Base-by-base conservation (phyloP, 164 flowering plant genomes). In the Nymphaea thermarum region DNA sequence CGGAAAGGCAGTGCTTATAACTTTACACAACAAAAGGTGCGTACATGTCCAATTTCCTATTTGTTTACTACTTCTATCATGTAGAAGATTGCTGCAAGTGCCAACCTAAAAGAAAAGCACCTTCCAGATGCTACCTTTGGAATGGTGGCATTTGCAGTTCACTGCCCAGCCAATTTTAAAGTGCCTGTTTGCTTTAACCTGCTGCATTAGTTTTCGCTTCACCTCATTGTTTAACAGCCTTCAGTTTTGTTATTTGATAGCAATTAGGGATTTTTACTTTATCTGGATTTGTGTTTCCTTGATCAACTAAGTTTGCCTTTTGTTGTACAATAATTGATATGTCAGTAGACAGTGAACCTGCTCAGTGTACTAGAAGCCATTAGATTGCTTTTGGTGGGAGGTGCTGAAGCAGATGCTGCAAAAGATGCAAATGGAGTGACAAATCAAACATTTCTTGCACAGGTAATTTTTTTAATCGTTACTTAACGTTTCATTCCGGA, bases 11-110 rank as follows among this genome's bases (percentile, higher is more conserved):
- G 78, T 71, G 74, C 84, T 60, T 91, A 84, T 71, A 90, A 78
- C 66, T 95, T 95, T 76, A 91, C 96, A 57, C 92, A 92, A 72
- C 98, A 95, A 77, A 95, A 95, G 98, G 99, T 95, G 80, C 7
- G 64, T 12, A 70, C 36, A 25, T 25, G 36, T 25, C 36, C 36
- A 25, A 25, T 25, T 25, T 25, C 36, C 36, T 25, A 25, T 0
- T 25, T 25, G 36, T 25, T 25, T 25, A 25, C 36, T 1, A 25
- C 36, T 25, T 25, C 1, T 25, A 25, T 25, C 36, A 25, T 25
- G 36, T 25, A 25, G 1, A 25, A 25, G 36, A 25, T 25, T 25
- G 0, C 36, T 25, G 36, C 36, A 25, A 25, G 36, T 25, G 36
- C 36, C 36, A 25, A 25, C 36, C 36, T 25, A 25, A 25, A 25